Evolutionary conservation across 2,329 filamentous ascomycete genomes (phyloP), one percentile per base, ranked within the genome.

Genomic region (Clonostachys chloroleuca): DNA sequence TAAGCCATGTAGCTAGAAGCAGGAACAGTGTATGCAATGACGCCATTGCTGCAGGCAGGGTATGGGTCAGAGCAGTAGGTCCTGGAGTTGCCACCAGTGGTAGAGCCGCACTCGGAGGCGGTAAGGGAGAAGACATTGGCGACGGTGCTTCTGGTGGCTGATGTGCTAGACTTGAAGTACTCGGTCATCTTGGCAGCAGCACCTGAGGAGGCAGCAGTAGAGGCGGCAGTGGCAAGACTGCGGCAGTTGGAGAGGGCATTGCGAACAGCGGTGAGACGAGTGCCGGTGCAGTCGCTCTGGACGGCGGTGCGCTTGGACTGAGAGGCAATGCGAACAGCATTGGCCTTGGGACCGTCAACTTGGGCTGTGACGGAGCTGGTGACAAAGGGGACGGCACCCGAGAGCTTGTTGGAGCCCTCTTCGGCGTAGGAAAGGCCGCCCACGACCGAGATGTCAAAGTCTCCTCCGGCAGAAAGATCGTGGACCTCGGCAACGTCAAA

Each of bases 21-120:
- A 1, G 80, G 78, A 5, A 83, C 63, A 0, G 82, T 84, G 61
- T 84, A 87, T 2, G 83, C 84, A 16, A 87, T 64, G 5, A n/a
- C 14, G 3, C 17, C 36, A 18, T n/a, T n/a, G 14, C 36, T n/a
- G 5, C 36, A 39, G 36, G 17, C 14, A 18, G 14, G 14, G 36
- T 39, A 18, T 8, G 14, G 36, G 12, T 39, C 36, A 10, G 36
- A 39, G 36, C 36, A 39, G 10, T n/a, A 39, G 36, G 17, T 18
- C 36, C 36, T 39, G 7, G 36, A n/a, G 14, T n/a, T 18, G 5
- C 36, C 36, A n/a, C 14, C 10, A 18, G 17, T 18, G 17, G 36
- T n/a, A 18, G 14, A n/a, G 17, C 69, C 64, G 49, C 82, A 84
- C 63, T 86, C 80, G 3, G 55, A 54, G 5, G 78, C 75, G 7